phyloP scores from a whole-genome alignment of 2,329 filamentous ascomycete species.

The Calonectria hongkongensis region DNA sequence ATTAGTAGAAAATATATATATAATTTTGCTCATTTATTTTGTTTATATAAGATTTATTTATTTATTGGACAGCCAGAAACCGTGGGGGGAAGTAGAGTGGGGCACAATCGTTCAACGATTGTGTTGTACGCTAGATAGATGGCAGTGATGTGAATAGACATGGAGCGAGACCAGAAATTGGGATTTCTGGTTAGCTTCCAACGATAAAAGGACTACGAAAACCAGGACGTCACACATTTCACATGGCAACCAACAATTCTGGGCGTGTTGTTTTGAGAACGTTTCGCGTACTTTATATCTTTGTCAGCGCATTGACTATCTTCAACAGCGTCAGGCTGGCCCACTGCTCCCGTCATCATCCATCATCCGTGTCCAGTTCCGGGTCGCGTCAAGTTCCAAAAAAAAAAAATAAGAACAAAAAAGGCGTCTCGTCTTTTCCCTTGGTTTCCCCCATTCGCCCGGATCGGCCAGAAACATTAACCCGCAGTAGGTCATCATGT shows the following conservation, averaged over 20 bases:
- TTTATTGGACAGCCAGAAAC: too few species aligned
- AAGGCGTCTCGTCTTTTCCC: conserved; percentile 27
- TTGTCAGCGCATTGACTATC: conserved; percentile 37
- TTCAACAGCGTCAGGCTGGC: conserved; percentile 32
- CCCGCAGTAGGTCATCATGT: conserved; percentile 34
- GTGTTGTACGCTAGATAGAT: neutral
- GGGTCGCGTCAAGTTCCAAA: conserved; percentile 37
- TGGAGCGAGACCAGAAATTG: neutral
- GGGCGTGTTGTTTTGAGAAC: conserved; percentile 12
- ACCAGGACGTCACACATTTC: neutral
- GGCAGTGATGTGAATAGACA: neutral
- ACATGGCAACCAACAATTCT: neutral
- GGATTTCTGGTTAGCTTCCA: neutral
- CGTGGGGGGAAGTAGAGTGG: too few species aligned
- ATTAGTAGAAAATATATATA: too few species aligned
- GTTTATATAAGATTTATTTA: too few species aligned
- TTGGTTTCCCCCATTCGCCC: conserved; percentile 32
- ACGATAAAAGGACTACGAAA: neutral
- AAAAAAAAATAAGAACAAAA: conserved; percentile 28
- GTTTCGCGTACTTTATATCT: conserved; percentile 37
- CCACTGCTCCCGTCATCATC: conserved; percentile 30
- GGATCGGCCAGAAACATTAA: conserved; percentile 31
- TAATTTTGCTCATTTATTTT: too few species aligned
- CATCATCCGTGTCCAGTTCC: conserved; percentile 41
- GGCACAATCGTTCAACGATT: too few species aligned